Percentiles rank a stretch among this genome's conserved stretches.
These are phyloP conservation scores for Calocybe cyanea DNA, from an alignment of 768 basidiomycete species.

Conservation along the genomic window DNA sequence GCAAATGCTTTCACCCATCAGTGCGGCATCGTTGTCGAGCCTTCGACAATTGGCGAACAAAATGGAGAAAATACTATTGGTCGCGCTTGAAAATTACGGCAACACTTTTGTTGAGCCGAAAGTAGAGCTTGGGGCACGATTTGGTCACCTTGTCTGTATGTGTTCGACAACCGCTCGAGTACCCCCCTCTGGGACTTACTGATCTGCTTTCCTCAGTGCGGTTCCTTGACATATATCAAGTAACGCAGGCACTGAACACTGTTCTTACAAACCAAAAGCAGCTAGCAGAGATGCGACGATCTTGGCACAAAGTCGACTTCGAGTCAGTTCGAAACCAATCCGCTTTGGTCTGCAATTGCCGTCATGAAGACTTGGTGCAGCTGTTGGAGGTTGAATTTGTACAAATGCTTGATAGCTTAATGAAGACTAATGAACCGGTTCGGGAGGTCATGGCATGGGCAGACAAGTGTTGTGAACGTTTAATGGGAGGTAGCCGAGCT, in stretches of 20 bases:
- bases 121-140: slow-evolving; percentile 86
- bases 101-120: slow-evolving; percentile 91
- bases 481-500: slow-evolving; percentile 68
- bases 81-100: slow-evolving; percentile 78
- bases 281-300: slow-evolving; percentile 78
- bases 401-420: slow-evolving; percentile 63
- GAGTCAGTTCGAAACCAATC: slow-evolving; percentile 90
- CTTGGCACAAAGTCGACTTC: slow-evolving; percentile 87
- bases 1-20: slow-evolving; percentile 78
- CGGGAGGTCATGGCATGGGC: slow-evolving; percentile 89
- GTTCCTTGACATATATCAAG: slow-evolving; percentile 89
- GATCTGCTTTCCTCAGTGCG: slow-evolving; percentile 50
- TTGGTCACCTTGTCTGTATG: slow-evolving; percentile 86
- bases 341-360: slow-evolving; percentile 90
- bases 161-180: slow-evolving; percentile 19
- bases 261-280: slow-evolving; percentile 87
- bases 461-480: slow-evolving; percentile 81
- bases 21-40: slow-evolving; percentile 61
- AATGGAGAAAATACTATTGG: slow-evolving; percentile 86
- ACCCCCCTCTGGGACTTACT: background rate
- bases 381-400: slow-evolving; percentile 84
- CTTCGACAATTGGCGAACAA: slow-evolving; percentile 82
- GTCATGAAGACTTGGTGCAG: slow-evolving; percentile 84
- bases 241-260: slow-evolving; percentile 85
- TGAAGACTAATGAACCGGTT: slow-evolving; percentile 75